phyloP scores from a whole-genome alignment of 345 rosid species.

The Melaleuca quinquenervia region DNA sequence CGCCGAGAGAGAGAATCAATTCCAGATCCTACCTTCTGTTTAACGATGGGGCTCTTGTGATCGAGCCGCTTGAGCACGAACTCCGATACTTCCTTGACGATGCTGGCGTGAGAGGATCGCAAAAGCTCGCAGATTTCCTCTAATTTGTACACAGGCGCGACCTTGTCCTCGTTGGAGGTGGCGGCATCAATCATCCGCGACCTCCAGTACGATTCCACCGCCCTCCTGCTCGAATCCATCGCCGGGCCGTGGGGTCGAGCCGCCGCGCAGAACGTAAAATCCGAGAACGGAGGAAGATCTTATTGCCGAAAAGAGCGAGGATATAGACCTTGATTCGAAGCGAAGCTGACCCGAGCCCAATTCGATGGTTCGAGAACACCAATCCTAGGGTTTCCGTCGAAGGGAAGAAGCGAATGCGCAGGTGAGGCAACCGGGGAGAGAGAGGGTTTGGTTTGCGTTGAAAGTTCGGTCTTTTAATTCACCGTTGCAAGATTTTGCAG shows the following conservation, averaged over 20 bases:
- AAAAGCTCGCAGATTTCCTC: slow-evolving; percentile 93
- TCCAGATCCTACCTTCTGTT: slow-evolving; percentile 59
- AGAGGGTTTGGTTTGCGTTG: neutral
- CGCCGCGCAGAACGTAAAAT: neutral
- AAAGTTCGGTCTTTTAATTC: neutral
- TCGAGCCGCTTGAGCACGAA: slow-evolving; percentile 83
- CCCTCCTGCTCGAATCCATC: slow-evolving; percentile 99
- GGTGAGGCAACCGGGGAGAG: neutral
- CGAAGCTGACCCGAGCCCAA: neutral
- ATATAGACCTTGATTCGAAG: neutral
- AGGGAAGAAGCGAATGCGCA: neutral
- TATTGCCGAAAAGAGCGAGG: neutral
- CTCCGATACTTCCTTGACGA: slow-evolving; percentile 83
- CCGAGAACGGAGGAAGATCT: neutral
- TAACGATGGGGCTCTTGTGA: slow-evolving; percentile 84
- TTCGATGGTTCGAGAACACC: neutral
- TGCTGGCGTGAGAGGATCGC: slow-evolving; percentile 71
- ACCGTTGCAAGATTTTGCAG: neutral
- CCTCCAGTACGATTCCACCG: slow-evolving; percentile 98
- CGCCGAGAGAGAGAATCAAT: neutral
- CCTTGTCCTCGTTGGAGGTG: slow-evolving; percentile 86
- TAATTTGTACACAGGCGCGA: slow-evolving; percentile 89
- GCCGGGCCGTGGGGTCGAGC: neutral
- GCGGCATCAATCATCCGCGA: slow-evolving; percentile 87
- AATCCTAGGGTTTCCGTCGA: neutral